A percentile compares a stretch with the other conserved stretches of the same genome.
phyloP scores from a whole-genome alignment of 129 eudicot genomes.

The Glebionis coronaria region DNA sequence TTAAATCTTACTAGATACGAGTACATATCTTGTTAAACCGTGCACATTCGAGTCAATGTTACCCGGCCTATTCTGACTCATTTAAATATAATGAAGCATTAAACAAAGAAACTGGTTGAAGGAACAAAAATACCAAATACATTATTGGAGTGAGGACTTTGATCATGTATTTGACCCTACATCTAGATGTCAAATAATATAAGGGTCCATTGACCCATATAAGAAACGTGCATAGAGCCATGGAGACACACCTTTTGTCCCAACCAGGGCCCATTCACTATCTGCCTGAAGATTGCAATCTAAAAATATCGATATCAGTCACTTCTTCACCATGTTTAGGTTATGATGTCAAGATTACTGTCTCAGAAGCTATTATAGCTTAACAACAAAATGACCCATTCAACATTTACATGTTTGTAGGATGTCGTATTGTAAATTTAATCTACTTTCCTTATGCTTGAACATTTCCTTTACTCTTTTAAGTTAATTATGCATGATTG shows the following conservation, averaged over 20 bases:
- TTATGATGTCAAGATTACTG: background rate
- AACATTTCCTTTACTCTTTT: background rate
- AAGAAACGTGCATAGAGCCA: slow-evolving; percentile 15
- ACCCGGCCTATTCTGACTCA: no score
- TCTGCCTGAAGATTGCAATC: background rate
- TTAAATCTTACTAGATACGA: no score
- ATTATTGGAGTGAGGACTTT: slow-evolving; percentile 6
- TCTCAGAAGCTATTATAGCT: no score
- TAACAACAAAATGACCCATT: no score
- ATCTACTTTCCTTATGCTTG: no score
- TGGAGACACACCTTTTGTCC: background rate
- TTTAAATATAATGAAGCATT: no score
- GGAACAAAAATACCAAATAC: background rate
- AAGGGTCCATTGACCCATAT: slow-evolving; percentile 16
- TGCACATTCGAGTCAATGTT: no score
- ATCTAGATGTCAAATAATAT: background rate
- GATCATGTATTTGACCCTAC: slow-evolving; percentile 13
- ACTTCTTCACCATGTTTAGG: background rate
- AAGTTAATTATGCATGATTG: no score
- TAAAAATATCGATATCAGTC: background rate
- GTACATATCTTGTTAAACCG: no score
- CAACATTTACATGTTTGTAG: no score
- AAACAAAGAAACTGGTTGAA: no score
- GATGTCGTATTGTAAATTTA: no score
- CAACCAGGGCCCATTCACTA: slow-evolving; percentile 7